Percentiles rank a stretch among this genome's conserved stretches.
These are phyloP conservation scores for Pichia sp. DNA, from an alignment of 1,139 yeast species.

Conservation along the genomic window DNA sequence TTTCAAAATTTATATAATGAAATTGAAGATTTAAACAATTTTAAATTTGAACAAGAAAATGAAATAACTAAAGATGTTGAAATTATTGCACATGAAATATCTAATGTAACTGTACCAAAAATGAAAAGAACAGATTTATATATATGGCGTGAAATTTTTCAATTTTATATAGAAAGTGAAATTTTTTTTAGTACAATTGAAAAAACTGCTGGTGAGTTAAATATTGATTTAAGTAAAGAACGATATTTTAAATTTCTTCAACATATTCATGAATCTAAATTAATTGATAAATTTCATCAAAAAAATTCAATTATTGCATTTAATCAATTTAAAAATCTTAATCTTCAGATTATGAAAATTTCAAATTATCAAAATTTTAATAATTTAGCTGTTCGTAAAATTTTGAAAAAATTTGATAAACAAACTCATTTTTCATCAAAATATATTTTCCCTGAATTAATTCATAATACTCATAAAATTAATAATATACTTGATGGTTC, in stretches of 20 bases:
- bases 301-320: slow-evolving; percentile 45
- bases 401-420: slow-evolving; percentile 69
- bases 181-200: slow-evolving; percentile 58
- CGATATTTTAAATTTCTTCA: slow-evolving; percentile 38
- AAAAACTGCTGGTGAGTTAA: slow-evolving; percentile 37
- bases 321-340: slow-evolving; percentile 45
- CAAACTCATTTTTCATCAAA: slow-evolving; percentile 55
- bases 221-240: slow-evolving; percentile 31
- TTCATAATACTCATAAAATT: slow-evolving; percentile 28
- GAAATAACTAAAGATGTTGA: slow-evolving; percentile 42
- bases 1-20: slow-evolving; percentile 55
- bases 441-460: slow-evolving; percentile 38
- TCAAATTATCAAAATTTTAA: slow-evolving; percentile 60
- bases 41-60: slow-evolving; percentile 41
- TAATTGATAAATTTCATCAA: slow-evolving; percentile 42
- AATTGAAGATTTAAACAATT: slow-evolving; percentile 43
- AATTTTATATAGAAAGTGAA: slow-evolving; percentile 58
- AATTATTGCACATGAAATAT: slow-evolving; percentile 37
- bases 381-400: slow-evolving; percentile 57
- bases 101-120: slow-evolving; percentile 37
- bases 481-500: slow-evolving; percentile 40
- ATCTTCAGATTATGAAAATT: slow-evolving; percentile 50
- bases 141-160: slow-evolving; percentile 67
- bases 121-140: slow-evolving; percentile 51
- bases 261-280: slow-evolving; percentile 35